Evolutionary conservation across 768 basidiomycete species (phyloP).

Genomic region (Leucocoprinus birnbaumii): DNA sequence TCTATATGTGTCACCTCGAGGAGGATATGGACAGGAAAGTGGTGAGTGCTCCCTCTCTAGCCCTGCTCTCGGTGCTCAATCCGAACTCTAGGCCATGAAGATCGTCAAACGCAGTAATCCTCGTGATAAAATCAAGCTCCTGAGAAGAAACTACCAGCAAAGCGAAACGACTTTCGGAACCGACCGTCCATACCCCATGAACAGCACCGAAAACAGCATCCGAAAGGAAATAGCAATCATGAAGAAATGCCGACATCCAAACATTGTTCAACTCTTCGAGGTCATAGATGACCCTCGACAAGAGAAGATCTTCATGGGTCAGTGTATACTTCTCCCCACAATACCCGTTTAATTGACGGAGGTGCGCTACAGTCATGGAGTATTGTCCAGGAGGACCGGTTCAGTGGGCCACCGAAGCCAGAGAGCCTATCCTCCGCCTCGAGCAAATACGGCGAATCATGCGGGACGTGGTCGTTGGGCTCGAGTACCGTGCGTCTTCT

Average conservation of each 20-base stretch:
- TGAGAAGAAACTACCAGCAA: constrained; percentile 39
- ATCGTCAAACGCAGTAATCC: constrained; percentile 62
- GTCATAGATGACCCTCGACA: constrained; percentile 85
- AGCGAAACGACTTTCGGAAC: constrained; percentile 13
- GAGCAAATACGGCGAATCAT: constrained; percentile 38
- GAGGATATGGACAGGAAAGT: constrained; percentile 32
- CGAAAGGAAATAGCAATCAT: constrained; percentile 89
- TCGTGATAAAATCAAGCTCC: constrained; percentile 58
- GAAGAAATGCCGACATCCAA: constrained; percentile 80
- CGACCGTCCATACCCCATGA: constrained; percentile 30
- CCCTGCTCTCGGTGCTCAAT: background rate
- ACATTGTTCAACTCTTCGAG: constrained; percentile 79
- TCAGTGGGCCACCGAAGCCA: constrained; percentile 30
- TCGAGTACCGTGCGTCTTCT: constrained; percentile 38
- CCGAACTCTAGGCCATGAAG: constrained; percentile 59
- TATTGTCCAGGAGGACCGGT: constrained; percentile 40
- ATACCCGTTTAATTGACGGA: background rate
- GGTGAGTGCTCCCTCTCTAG: constrained; percentile 31
- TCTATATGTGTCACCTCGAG: constrained; percentile 62
- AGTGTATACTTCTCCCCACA: constrained; percentile 22
- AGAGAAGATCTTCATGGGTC: constrained; percentile 84
- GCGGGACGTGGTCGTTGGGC: constrained; percentile 37
- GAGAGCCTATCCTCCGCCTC: constrained; percentile 30
- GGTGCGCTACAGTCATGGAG: constrained; percentile 32
- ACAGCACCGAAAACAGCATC: constrained; percentile 71